These are phyloP conservation scores for Seiridium unicorne DNA, from an alignment of 2,329 filamentous ascomycete species.

Conservation along the genomic window DNA sequence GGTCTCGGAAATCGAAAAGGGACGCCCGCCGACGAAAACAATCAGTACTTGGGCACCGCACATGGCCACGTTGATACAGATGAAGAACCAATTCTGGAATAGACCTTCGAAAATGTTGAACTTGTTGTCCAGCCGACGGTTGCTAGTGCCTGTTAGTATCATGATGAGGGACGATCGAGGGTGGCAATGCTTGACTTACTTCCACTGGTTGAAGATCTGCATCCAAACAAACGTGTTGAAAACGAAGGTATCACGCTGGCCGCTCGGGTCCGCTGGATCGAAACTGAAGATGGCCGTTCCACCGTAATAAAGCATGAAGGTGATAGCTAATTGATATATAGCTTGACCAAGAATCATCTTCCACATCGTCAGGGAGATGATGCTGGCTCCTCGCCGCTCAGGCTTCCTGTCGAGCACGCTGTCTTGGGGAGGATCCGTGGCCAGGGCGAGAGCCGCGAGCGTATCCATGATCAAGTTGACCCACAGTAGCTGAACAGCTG, in stretches of 20 bases:
- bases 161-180: neutral
- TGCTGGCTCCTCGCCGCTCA: constrained; percentile 53
- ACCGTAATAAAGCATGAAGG: constrained; percentile 82
- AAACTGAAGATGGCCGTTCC: constrained; percentile 56
- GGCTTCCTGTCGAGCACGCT: constrained; percentile 77
- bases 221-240: constrained; percentile 99
- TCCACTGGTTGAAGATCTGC: constrained; percentile 99
- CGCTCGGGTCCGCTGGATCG: constrained; percentile 28
- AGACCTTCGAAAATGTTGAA: constrained; percentile 96
- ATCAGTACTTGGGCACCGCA: constrained; percentile 87
- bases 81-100: constrained; percentile 82
- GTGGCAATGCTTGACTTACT: constrained; percentile 53
- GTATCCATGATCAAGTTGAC: constrained; percentile 98
- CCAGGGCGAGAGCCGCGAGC: constrained; percentile 82
- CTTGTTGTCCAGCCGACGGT: constrained; percentile 87
- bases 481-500: constrained; percentile 89
- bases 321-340: constrained; percentile 79
- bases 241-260: constrained; percentile 74
- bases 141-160: constrained; percentile 46
- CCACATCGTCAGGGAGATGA: constrained; percentile 93
- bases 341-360: constrained; percentile 98
- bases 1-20: constrained; percentile 68
- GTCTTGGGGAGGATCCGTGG: constrained; percentile 84
- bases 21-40: constrained; percentile 77
- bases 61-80: constrained; percentile 83